Conservation (phyloP, 805 yeast genomes). For the Yamadazyma ubonensis region DNA sequence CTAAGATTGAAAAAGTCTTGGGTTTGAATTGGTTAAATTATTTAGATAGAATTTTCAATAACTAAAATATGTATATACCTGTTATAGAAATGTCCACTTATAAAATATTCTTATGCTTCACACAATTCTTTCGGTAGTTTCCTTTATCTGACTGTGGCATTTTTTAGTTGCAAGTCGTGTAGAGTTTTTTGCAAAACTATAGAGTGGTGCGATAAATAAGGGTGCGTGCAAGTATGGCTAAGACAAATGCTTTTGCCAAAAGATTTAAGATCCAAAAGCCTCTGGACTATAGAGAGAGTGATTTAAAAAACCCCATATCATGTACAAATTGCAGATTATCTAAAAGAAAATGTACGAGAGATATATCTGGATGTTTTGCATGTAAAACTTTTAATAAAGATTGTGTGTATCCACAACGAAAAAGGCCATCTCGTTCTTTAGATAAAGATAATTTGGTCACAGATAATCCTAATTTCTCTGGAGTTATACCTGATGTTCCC, state of each 20-base stretch:
- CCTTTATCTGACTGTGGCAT: background rate
- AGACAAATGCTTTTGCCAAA: background rate
- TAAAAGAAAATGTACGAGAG: slow-evolving; percentile 9
- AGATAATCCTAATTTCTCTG: too few species aligned
- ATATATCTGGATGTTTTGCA: slow-evolving; percentile 8
- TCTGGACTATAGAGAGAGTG: background rate
- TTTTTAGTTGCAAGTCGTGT: background rate
- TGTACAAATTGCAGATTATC: slow-evolving; percentile 7
- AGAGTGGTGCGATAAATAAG: background rate
- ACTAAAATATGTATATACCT: slow-evolving; percentile 3
- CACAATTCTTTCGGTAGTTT: background rate
- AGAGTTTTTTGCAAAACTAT: background rate
- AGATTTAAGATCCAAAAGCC: slow-evolving; percentile 7
- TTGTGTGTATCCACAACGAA: slow-evolving; percentile 3
- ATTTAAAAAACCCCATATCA: slow-evolving; percentile 1
- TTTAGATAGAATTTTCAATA: slow-evolving; percentile 11
- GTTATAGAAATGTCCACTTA: background rate
- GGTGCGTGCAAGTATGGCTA: background rate
- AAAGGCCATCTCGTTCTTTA: too few species aligned
- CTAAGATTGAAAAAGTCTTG: slow-evolving; percentile 16
- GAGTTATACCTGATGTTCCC: too few species aligned
- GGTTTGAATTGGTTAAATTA: slow-evolving; percentile 15
- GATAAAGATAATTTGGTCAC: too few species aligned
- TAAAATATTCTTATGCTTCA: background rate
- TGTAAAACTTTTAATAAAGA: background rate